Percentiles rank a stretch among this genome's conserved stretches.
phyloP scores from a whole-genome alignment of 352 stramenopile species.

The Thalassiosira allenii region DNA sequence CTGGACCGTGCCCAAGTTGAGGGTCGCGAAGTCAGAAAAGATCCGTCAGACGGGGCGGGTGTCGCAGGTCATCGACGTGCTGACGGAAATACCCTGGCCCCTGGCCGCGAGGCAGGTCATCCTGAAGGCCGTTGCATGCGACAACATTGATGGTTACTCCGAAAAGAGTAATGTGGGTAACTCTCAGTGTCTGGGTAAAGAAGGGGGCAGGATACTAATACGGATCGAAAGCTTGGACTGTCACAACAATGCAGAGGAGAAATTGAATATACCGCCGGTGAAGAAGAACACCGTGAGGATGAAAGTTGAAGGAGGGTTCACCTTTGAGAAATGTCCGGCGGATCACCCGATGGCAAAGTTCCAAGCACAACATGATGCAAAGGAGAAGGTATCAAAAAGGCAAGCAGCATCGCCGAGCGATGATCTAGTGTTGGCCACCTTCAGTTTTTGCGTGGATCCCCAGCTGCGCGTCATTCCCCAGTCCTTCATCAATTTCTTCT shows the following conservation, averaged over 20 bases:
- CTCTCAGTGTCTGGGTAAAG: neutral
- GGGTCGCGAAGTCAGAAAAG: constrained; percentile 68
- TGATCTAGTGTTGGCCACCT: constrained; percentile 69
- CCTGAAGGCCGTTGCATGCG: constrained; percentile 69
- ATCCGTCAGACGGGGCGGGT: constrained; percentile 54
- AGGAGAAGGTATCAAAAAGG: constrained; percentile 31
- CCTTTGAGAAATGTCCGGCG: constrained; percentile 78
- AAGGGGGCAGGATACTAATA: constrained; percentile 24
- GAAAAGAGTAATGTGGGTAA: neutral
- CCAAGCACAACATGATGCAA: constrained; percentile 69
- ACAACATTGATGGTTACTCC: constrained; percentile 68
- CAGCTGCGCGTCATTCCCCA: constrained; percentile 67
- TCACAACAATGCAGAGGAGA: constrained; percentile 49
- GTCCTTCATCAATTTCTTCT: constrained; percentile 77
- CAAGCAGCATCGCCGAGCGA: constrained; percentile 9
- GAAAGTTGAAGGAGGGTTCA: constrained; percentile 69
- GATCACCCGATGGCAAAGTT: too few relatives aligned
- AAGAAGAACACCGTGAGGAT: constrained; percentile 53
- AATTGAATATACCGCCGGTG: constrained; percentile 34
- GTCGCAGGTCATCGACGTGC: constrained; percentile 67
- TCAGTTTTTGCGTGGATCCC: constrained; percentile 67
- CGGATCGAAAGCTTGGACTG: constrained; percentile 56
- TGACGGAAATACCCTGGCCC: constrained; percentile 69
- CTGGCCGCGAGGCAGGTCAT: constrained; percentile 69
- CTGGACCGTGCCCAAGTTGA: constrained; percentile 60